Evolutionary conservation across 1,284 basidiomycete genomes (phyloP), one percentile per base, ranked within the genome.

Genomic region (Austroboletus novae-zelandiae): DNA sequence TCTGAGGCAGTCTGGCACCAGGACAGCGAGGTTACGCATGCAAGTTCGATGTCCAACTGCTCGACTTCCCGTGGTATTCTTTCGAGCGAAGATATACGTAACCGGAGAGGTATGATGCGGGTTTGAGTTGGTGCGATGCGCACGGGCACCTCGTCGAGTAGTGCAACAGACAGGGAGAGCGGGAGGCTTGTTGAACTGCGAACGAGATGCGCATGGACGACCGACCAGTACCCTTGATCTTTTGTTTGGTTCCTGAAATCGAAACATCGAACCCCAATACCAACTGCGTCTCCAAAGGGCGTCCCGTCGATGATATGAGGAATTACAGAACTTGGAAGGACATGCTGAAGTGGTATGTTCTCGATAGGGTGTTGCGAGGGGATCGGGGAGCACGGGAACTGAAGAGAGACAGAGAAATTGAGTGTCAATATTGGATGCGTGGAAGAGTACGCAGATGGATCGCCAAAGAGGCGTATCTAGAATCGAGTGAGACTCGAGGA

Each of bases 401-500:
- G 76, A 9, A 81, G 46, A 11, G 70, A 66, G 30, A 81, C 67
- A 0, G 63, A 63, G 39, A 88, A 56, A 9, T 68, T 71, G 50
- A 88, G 66, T 18, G 68, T 76, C 52, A 86, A 73, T 11, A 75
- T 69, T 0, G 88, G 85, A 10, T 71, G 54, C 2, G 74, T 67
- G 14, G 65, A 71, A 5, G 68, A 68, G 27, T 68, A 58, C 15
- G 64, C 66, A 35, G 60, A 66, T 2, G 89, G 86, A 61, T 89
- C 87, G 9, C 89, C 89, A 61, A 91, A 91, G 17, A 91, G 73
- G 50, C 89, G 73, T 52, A 91, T 89, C 86, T 90, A 57, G 15
- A 47, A 9, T 14, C 14, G n/a, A 34, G 13, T 15, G 32, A 34
- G 9, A 4, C 14, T 37, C n/a, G 35, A 37, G 35, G 4, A 37